Evolutionary conservation across 768 basidiomycete species (phyloP).

Genomic region (Tephrocybe sp.): DNA sequence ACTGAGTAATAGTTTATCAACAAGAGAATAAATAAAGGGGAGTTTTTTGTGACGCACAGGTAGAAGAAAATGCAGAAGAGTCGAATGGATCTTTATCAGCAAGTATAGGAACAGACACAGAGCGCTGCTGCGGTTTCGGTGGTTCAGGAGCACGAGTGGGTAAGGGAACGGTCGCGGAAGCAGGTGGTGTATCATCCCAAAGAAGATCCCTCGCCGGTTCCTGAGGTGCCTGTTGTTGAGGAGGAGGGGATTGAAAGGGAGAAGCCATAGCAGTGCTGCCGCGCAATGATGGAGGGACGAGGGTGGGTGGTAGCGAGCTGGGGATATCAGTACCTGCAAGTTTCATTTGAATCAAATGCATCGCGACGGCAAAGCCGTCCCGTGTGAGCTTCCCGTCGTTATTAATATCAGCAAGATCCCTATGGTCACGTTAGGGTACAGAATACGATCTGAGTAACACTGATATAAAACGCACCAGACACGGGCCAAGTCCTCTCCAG

Average conservation of each 20-base stretch:
- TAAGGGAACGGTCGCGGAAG: slow-evolving; percentile 42
- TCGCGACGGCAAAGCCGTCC: slow-evolving; percentile 94
- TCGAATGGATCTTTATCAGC: slow-evolving; percentile 50
- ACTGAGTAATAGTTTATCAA: slow-evolving; percentile 8
- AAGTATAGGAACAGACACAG: slow-evolving; percentile 20
- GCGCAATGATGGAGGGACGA: slow-evolving; percentile 85
- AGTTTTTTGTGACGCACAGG: slow-evolving; percentile 23
- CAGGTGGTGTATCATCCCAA: slow-evolving; percentile 55
- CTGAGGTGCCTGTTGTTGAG: slow-evolving; percentile 37
- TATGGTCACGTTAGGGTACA: slow-evolving; percentile 27
- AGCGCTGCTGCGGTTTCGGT: slow-evolving; percentile 22
- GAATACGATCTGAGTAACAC: neutral
- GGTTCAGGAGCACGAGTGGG: slow-evolving; percentile 30
- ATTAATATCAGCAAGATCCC: slow-evolving; percentile 92
- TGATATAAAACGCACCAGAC: slow-evolving; percentile 68
- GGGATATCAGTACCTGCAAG: slow-evolving; percentile 79
- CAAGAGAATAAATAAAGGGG: neutral
- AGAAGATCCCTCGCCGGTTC: slow-evolving; percentile 47
- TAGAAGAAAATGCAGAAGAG: slow-evolving; percentile 26
- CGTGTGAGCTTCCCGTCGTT: slow-evolving; percentile 83
- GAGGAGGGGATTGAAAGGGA: slow-evolving; percentile 33
- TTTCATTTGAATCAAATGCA: slow-evolving; percentile 89
- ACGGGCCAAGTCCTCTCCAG: slow-evolving; percentile 80
- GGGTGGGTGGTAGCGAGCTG: slow-evolving; percentile 57
- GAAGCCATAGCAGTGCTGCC: slow-evolving; percentile 34